Evolutionary conservation across 768 basidiomycete species (phyloP).

Genomic region (Collybia sordida): DNA sequence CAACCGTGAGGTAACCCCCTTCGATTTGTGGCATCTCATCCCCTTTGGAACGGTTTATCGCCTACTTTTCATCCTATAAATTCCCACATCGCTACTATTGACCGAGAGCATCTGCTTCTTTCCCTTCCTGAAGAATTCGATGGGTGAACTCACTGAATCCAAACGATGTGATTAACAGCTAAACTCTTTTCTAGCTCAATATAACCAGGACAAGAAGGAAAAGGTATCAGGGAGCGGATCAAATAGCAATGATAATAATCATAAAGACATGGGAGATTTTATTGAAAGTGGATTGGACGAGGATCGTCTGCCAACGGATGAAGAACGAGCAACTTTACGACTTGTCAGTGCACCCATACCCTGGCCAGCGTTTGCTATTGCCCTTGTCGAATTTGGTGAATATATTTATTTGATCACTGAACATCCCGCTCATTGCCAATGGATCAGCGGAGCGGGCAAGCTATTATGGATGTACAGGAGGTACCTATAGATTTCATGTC

Average conservation of each 20-base stretch:
- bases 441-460: constrained; percentile 14
- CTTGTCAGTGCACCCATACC: constrained; percentile 13
- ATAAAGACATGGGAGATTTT: neutral
- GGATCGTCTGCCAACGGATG: neutral
- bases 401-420: neutral
- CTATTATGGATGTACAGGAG: constrained; percentile 15
- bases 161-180: neutral
- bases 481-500: neutral
- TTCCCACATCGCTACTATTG: too few species aligned
- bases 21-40: too few species aligned
- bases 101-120: too few species aligned
- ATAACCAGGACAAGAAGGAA: constrained; percentile 1
- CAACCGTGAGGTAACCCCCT: too few species aligned
- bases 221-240: neutral
- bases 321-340: constrained; percentile 6
- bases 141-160: neutral
- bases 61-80: too few species aligned
- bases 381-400: constrained; percentile 14
- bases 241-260: neutral
- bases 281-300: neutral
- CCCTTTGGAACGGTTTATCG: too few species aligned
- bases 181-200: neutral
- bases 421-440: neutral
- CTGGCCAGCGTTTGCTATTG: constrained; percentile 15
- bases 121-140: neutral